Percentiles rank a stretch among this genome's conserved stretches.
Evolutionary conservation across 345 rosid species (phyloP).

Genomic region (Melaleuca quinquenervia): DNA sequence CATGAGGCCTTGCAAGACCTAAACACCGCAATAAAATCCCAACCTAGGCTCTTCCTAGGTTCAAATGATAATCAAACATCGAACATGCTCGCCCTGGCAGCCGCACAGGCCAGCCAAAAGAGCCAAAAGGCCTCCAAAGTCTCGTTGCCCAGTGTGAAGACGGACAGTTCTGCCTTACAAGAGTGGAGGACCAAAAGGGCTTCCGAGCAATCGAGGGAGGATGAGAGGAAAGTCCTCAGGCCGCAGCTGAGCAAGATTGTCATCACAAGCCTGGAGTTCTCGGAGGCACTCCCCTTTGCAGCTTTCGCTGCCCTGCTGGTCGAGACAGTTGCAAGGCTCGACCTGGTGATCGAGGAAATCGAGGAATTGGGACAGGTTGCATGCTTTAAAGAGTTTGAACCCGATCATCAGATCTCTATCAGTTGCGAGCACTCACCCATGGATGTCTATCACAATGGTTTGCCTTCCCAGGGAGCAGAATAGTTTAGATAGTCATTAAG

Average conservation of each 20-base stretch:
- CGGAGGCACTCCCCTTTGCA: constrained; percentile 84
- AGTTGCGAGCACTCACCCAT: constrained; percentile 13
- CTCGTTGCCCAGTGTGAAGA: constrained; percentile 45
- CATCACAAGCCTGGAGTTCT: constrained; percentile 55
- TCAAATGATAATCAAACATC: constrained; percentile 30
- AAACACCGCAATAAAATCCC: constrained; percentile 61
- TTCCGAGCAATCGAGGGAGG: constrained; percentile 8
- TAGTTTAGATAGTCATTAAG: background rate
- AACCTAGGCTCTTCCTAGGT: constrained; percentile 68
- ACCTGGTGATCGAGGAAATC: constrained; percentile 57
- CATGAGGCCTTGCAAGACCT: constrained; percentile 72
- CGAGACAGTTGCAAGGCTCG: constrained; percentile 67
- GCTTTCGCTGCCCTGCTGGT: constrained; percentile 70
- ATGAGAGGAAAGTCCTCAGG: constrained; percentile 43
- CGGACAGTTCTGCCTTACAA: constrained; percentile 49
- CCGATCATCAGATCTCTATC: constrained; percentile 13
- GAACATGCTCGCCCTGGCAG: constrained; percentile 32
- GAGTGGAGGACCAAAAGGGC: constrained; percentile 46
- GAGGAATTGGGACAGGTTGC: constrained; percentile 68
- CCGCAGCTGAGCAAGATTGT: constrained; percentile 67
- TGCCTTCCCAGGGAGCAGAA: constrained; percentile 17
- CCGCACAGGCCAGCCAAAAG: constrained; percentile 31
- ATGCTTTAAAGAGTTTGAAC: constrained; percentile 44
- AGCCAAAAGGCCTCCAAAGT: constrained; percentile 9
- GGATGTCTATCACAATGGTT: constrained; percentile 5